Conservation (phyloP, 768 basidiomycete genomes). For the Gymnopilus junonius region DNA sequence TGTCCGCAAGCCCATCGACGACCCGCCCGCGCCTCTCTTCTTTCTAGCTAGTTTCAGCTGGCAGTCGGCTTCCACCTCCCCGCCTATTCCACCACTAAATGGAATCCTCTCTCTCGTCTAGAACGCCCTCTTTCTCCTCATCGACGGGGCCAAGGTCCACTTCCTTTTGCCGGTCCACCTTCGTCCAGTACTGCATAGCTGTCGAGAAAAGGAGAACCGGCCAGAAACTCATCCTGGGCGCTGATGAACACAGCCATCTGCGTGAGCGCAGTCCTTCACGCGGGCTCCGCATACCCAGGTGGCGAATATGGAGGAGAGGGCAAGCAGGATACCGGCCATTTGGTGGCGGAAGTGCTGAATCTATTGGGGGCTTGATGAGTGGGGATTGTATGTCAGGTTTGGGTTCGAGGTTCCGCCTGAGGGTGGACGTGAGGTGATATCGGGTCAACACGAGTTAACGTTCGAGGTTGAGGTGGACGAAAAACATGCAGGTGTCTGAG, state of each 20-base stretch:
- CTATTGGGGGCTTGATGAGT: slow-evolving; percentile 54
- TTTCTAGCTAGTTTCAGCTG: no score
- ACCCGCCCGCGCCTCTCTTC: neutral
- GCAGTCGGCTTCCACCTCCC: slow-evolving; percentile 9
- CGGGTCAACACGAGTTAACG: no score
- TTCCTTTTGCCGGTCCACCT: no score
- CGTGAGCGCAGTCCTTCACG: slow-evolving; percentile 41
- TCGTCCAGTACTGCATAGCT: no score
- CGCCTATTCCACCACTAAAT: slow-evolving; percentile 60
- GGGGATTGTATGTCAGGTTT: neutral
- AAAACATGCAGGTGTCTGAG: slow-evolving; percentile 57
- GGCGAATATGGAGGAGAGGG: slow-evolving; percentile 70
- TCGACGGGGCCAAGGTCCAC: no score
- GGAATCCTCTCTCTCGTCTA: slow-evolving; percentile 60
- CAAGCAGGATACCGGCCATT: slow-evolving; percentile 71
- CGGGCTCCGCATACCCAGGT: slow-evolving; percentile 74
- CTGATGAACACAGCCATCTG: no score
- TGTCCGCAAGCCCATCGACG: no score
- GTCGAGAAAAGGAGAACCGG: no score
- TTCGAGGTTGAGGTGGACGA: no score
- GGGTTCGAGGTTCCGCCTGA: neutral
- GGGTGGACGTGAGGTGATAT: slow-evolving; percentile 26
- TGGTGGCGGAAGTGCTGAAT: slow-evolving; percentile 63
- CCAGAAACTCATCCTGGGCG: no score
- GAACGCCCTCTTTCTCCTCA: slow-evolving; percentile 64